These are phyloP conservation scores for Debaryomyces maramus DNA, from an alignment of 805 yeast species.

Conservation along the genomic window DNA sequence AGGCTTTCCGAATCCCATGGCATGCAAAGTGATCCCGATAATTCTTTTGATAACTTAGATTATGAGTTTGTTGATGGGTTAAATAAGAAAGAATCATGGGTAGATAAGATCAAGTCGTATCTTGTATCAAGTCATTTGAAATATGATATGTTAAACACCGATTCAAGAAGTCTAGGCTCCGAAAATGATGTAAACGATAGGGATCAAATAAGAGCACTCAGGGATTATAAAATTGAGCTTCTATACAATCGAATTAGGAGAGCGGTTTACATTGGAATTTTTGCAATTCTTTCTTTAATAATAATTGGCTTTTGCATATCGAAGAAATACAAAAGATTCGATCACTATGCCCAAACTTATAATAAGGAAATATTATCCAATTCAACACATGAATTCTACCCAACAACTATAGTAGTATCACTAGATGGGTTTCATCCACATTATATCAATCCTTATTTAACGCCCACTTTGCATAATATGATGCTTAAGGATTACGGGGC, in stretches of 20 bases:
- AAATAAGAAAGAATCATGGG: background rate
- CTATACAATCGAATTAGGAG: constrained; percentile 23
- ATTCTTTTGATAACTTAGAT: constrained; percentile 23
- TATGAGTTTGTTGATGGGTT: constrained; percentile 15
- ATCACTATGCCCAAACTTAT: constrained; percentile 5
- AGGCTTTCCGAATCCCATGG: constrained; percentile 3
- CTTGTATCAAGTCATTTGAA: background rate
- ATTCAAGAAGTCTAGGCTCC: constrained; percentile 1
- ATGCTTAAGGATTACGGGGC: constrained; percentile 55
- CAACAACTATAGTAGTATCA: constrained; percentile 80
- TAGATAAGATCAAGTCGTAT: background rate
- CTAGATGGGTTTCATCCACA: constrained; percentile 93
- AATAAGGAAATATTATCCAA: constrained; percentile 40
- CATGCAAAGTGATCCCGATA: background rate
- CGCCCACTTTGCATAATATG: constrained; percentile 71
- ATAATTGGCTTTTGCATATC: constrained; percentile 1
- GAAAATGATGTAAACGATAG: constrained; percentile 24
- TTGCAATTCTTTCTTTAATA: constrained; percentile 3
- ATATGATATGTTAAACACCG: constrained; percentile 9
- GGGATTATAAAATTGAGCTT: constrained; percentile 26
- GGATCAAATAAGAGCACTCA: constrained; percentile 11
- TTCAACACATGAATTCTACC: constrained; percentile 67
- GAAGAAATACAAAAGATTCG: background rate
- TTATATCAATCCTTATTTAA: constrained; percentile 60
- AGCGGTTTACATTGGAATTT: constrained; percentile 12